A percentile compares a stretch with the other conserved stretches of the same genome.
phyloP scores from a whole-genome alignment of 129 eudicot genomes.

The Flaveria linearis region DNA sequence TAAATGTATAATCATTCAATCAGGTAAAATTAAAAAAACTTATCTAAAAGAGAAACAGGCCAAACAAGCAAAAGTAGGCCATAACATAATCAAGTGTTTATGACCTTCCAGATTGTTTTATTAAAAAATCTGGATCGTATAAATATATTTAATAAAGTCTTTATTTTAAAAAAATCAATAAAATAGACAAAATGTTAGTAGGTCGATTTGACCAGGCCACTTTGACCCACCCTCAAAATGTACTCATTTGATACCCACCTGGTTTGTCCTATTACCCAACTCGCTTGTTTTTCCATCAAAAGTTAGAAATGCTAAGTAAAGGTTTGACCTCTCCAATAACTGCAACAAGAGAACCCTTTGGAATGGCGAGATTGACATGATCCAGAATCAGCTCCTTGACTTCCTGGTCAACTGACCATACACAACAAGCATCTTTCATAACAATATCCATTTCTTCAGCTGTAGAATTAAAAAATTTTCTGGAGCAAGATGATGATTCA shows the following conservation, averaged over 20 bases:
- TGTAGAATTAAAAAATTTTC: conserved; percentile 22
- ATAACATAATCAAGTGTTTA: not conserved
- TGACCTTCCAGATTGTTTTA: not conserved
- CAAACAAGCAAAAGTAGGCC: not conserved
- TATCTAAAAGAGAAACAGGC: no score
- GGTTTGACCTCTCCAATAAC: conserved; percentile 84
- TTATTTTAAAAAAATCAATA: not conserved
- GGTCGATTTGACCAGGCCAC: not conserved
- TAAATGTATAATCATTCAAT: no score
- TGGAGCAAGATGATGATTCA: conserved; percentile 39
- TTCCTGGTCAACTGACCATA: conserved; percentile 68
- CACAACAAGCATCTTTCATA: conserved; percentile 62
- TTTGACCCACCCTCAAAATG: not conserved
- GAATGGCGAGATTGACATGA: conserved; percentile 57
- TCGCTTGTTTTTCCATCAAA: not conserved
- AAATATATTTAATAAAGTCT: not conserved
- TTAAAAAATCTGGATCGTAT: not conserved
- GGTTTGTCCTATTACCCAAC: not conserved
- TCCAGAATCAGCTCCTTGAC: conserved; percentile 50
- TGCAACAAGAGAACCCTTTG: conserved; percentile 77
- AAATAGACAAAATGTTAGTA: not conserved
- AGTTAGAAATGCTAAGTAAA: not conserved
- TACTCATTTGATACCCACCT: not conserved
- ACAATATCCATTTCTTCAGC: conserved; percentile 52
- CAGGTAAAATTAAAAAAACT: not conserved